phyloP scores from a whole-genome alignment of 1,139 yeast genomes.

The Eremothecium coryli region DNA sequence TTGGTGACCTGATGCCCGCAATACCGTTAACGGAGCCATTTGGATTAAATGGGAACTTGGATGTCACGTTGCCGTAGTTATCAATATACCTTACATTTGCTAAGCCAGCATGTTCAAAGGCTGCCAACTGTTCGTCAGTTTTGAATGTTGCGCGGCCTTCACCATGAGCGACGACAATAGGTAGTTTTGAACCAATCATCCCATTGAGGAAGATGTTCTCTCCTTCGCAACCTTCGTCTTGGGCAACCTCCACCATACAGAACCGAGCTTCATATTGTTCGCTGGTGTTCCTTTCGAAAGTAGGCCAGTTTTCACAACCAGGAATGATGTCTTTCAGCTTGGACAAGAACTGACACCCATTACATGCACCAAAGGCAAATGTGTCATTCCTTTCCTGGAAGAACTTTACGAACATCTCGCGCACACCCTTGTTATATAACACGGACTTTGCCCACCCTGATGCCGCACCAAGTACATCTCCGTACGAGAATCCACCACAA shows the following conservation, averaged over 20 bases:
- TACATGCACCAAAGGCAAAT: conserved; percentile 98
- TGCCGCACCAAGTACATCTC: conserved; percentile 98
- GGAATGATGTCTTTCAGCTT: conserved; percentile 84
- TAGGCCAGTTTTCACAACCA: conserved; percentile 95
- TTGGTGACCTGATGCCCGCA: conserved; percentile 81
- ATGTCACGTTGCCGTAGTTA: conserved; percentile 79
- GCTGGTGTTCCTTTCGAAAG: conserved; percentile 80
- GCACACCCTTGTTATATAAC: conserved; percentile 70
- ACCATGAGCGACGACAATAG: conserved; percentile 98
- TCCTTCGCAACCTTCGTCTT: conserved; percentile 41
- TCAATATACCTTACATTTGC: conserved; percentile 74
- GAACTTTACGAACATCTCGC: conserved; percentile 66
- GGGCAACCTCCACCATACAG: conserved; percentile 72
- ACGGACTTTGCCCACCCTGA: conserved; percentile 99
- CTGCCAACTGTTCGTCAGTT: conserved; percentile 34
- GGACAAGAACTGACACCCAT: conserved; percentile 95
- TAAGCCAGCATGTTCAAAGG: conserved; percentile 43
- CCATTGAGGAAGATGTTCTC: conserved; percentile 68
- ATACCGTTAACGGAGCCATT: conserved; percentile 93
- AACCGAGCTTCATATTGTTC: conserved; percentile 98
- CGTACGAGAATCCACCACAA: conserved; percentile 98
- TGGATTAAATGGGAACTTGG: conserved; percentile 85
- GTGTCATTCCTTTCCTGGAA: conserved; percentile 84
- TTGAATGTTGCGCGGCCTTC: conserved; percentile 86
- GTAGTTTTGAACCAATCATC: conserved; percentile 86